phyloP scores from a whole-genome alignment of 352 stramenopile species.

The Pythium aristosporum region DNA sequence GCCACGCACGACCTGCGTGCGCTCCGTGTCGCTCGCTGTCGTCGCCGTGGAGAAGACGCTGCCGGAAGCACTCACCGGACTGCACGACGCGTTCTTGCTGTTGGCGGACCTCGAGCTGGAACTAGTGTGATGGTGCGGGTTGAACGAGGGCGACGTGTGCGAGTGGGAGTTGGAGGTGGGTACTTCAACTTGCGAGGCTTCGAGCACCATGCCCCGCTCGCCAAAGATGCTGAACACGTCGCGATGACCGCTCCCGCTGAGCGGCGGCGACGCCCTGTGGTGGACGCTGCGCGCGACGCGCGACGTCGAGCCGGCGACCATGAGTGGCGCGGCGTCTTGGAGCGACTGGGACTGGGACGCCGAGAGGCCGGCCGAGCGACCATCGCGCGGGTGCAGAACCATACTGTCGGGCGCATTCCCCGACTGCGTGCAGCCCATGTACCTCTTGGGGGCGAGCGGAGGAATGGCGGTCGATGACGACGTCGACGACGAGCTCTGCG shows the following conservation, averaged over 20 bases:
- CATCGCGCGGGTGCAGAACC: conserved; percentile 14
- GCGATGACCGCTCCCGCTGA: conserved; percentile 43
- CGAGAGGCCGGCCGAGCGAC: background rate
- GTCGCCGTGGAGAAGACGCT: conserved; percentile 77
- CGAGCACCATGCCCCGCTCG: conserved; percentile 72
- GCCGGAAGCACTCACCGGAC: conserved; percentile 48
- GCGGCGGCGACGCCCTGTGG: conserved; percentile 40
- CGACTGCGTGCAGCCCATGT: conserved; percentile 35
- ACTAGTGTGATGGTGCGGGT: background rate
- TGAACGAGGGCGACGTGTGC: conserved; percentile 5
- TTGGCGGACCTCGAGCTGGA: background rate
- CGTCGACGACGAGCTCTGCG: background rate
- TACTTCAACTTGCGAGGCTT: conserved; percentile 26
- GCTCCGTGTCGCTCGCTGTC: conserved; percentile 72
- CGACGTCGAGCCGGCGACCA: conserved; percentile 2
- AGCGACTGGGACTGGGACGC: background rate
- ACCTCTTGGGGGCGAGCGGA: conserved; percentile 9
- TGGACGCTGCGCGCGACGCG: conserved; percentile 39
- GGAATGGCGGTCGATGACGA: conserved; percentile 4
- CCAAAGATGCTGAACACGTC: conserved; percentile 88
- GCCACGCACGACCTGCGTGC: conserved; percentile 53
- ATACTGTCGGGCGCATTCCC: conserved; percentile 23
- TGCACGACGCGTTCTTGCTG: conserved; percentile 14
- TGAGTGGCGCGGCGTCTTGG: conserved; percentile 8
- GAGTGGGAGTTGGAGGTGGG: conserved; percentile 21